phyloP scores from a whole-genome alignment of 768 basidiomycete species.

The Fomitopsis serialis region DNA sequence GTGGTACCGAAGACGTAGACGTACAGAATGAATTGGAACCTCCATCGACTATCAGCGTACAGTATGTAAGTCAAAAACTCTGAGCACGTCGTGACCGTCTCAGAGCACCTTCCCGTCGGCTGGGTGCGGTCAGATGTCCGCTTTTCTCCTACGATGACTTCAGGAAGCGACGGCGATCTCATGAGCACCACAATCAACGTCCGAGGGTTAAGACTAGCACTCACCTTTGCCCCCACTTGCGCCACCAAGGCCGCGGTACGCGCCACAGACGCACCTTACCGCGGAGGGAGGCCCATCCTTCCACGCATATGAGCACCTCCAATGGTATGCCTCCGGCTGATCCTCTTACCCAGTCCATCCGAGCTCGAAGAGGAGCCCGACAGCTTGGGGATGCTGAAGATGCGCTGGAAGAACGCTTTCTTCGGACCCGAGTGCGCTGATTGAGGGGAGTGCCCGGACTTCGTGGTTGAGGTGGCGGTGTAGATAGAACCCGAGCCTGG shows the following conservation, averaged over 20 bases:
- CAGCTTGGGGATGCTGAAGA: slow-evolving; percentile 34
- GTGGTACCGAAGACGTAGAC: too few species aligned
- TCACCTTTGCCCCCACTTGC: background rate
- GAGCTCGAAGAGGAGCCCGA: slow-evolving; percentile 13
- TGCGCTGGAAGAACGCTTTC: slow-evolving; percentile 58
- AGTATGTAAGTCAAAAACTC: background rate
- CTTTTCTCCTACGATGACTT: background rate
- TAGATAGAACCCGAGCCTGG: slow-evolving; percentile 45
- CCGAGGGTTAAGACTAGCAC: background rate
- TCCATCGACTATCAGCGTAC: background rate
- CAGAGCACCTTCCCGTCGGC: background rate
- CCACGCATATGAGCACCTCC: slow-evolving; percentile 13
- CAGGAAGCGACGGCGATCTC: background rate
- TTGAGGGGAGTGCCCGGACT: slow-evolving; percentile 48
- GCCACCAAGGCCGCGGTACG: background rate
- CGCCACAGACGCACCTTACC: slow-evolving; percentile 2
- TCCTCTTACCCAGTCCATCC: slow-evolving; percentile 18
- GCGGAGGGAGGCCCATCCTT: background rate
- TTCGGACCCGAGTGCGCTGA: slow-evolving; percentile 33
- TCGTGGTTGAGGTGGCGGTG: slow-evolving; percentile 54
- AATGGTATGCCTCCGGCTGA: slow-evolving; percentile 14
- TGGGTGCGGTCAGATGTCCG: background rate
- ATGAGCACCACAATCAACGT: background rate
- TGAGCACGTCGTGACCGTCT: background rate
- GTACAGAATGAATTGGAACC: background rate